Evolutionary conservation across 768 basidiomycete species (phyloP).

Genomic region (Phaeolepiota aurea): DNA sequence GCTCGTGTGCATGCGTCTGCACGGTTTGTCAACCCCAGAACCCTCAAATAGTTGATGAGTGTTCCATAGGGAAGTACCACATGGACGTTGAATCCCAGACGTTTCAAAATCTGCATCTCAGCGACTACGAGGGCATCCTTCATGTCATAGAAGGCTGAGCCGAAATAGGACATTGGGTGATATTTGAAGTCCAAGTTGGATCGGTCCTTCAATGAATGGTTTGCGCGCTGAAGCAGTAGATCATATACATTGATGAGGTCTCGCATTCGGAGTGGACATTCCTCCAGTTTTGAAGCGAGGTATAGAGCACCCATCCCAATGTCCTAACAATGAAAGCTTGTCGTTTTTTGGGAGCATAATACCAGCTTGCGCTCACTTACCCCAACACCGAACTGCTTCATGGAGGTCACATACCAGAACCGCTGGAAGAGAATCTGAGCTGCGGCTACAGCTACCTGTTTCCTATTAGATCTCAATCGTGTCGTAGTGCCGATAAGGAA

Average conservation of each 20-base stretch:
- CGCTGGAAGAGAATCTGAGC: conserved; percentile 95
- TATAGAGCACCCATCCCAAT: conserved; percentile 85
- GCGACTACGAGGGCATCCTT: conserved; percentile 91
- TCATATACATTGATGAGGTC: conserved; percentile 95
- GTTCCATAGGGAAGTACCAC: conserved; percentile 92
- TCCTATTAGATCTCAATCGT: conserved; percentile 34
- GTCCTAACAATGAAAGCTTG: conserved; percentile 63
- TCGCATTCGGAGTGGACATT: conserved; percentile 85
- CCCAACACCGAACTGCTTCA: conserved; percentile 91
- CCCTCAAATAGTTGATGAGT: conserved; percentile 87
- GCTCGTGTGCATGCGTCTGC: conserved; percentile 66
- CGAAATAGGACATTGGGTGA: conserved; percentile 84
- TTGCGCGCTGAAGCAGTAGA: conserved; percentile 69
- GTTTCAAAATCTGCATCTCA: conserved; percentile 97
- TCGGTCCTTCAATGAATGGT: conserved; percentile 36
- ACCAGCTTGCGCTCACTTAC: too few relatives aligned
- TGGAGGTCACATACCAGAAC: conserved; percentile 92
- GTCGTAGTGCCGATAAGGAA: conserved; percentile 1
- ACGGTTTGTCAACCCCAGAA: conserved; percentile 75
- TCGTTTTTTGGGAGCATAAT: too few relatives aligned
- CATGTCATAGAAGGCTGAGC: conserved; percentile 83
- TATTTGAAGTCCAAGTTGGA: conserved; percentile 48
- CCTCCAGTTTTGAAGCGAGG: conserved; percentile 86
- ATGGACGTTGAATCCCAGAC: conserved; percentile 91
- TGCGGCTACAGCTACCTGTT: conserved; percentile 94